Evolutionary conservation across 345 rosid genomes (phyloP).

Genomic region (Microcos paniculata): DNA sequence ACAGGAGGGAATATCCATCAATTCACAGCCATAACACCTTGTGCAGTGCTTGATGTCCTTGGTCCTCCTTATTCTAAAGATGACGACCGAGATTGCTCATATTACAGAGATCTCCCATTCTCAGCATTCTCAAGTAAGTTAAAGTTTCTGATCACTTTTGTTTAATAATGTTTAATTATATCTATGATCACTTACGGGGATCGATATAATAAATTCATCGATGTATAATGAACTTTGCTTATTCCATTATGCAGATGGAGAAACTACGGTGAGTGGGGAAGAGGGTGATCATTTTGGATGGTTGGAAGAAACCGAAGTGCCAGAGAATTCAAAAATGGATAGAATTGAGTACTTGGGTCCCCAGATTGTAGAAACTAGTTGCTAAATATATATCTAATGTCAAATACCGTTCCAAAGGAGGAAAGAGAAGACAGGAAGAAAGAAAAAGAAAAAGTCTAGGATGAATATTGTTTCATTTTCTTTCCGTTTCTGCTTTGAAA

Average conservation of each 20-base stretch:
- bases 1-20: constrained; percentile 74
- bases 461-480: not conserved
- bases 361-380: constrained; percentile 27
- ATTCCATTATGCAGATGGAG: constrained; percentile 38
- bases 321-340: constrained; percentile 53
- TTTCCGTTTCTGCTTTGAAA: not conserved
- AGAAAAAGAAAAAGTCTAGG: not conserved
- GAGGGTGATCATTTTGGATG: constrained; percentile 34
- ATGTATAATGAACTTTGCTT: not conserved
- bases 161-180: too few species aligned
- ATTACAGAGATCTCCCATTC: constrained; percentile 49
- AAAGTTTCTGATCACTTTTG: not conserved
- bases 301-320: constrained; percentile 63
- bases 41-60: constrained; percentile 63
- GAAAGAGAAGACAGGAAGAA: not conserved
- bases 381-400: not conserved
- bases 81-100: constrained; percentile 60
- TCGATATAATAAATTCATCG: too few species aligned
- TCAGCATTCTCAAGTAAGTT: constrained; percentile 37
- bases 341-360: constrained; percentile 60
- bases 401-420: not conserved
- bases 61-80: constrained; percentile 71
- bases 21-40: constrained; percentile 62
- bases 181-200: too few species aligned
- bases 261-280: constrained; percentile 10